These are phyloP conservation scores for Malania oleifera DNA, from an alignment of 164 flowering plant genomes.

Conservation along the genomic window DNA sequence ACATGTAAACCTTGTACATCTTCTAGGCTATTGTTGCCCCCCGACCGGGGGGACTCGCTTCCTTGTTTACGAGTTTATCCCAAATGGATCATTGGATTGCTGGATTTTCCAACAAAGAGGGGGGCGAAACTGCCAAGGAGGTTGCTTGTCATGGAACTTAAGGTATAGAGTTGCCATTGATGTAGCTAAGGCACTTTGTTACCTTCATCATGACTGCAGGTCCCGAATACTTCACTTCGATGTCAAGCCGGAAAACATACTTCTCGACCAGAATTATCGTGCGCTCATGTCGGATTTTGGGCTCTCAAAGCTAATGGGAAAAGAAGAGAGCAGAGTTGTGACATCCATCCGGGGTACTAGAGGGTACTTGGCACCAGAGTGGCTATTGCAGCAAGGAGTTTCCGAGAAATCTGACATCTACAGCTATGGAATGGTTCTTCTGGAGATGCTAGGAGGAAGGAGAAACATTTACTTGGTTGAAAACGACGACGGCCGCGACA, in stretches of 20 bases:
- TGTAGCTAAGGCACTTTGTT: constrained; percentile 70
- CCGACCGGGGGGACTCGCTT: constrained; percentile 44
- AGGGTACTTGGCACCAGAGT: constrained; percentile 92
- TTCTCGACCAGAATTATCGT: constrained; percentile 59
- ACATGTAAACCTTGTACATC: constrained; percentile 71
- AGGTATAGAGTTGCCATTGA: constrained; percentile 69
- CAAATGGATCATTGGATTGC: constrained; percentile 63
- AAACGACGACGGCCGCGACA: constrained; percentile 10
- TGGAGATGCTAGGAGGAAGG: constrained; percentile 80
- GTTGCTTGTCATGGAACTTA: constrained; percentile 64
- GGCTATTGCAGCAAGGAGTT: constrained; percentile 70
- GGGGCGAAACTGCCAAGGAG: constrained; percentile 12
- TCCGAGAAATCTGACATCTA: constrained; percentile 80
- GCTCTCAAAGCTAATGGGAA: constrained; percentile 72
- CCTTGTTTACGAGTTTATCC: constrained; percentile 66
- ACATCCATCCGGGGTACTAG: constrained; percentile 71
- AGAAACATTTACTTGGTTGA: constrained; percentile 43
- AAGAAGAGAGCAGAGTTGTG: constrained; percentile 64
- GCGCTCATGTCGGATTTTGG: constrained; percentile 83
- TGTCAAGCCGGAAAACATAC: constrained; percentile 88
- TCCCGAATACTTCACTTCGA: constrained; percentile 75
- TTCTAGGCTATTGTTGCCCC: constrained; percentile 55
- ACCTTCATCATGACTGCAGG: constrained; percentile 84
- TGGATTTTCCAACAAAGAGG: constrained; percentile 69
- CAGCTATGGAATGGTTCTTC: constrained; percentile 85